A percentile compares a stretch with the other conserved stretches of the same genome.
These are phyloP conservation scores for Chlorella sp. DNA, from an alignment of 139 green algal species.

Conservation along the genomic window DNA sequence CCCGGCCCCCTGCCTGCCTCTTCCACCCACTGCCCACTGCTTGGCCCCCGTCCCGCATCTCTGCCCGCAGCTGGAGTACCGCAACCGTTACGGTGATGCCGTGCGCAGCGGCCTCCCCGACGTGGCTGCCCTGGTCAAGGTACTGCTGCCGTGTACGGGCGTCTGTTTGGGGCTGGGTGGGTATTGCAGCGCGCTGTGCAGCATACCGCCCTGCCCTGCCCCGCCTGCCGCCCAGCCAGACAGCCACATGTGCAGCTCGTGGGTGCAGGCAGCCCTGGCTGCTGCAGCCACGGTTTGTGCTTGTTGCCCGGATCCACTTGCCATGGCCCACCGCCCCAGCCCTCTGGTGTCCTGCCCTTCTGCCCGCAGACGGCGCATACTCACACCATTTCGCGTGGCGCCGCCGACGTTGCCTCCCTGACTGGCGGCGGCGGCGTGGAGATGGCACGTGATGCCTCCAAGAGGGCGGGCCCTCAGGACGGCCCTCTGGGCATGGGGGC, in stretches of 20 bases:
- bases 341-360: not conserved
- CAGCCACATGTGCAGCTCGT: not conserved
- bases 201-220: no score
- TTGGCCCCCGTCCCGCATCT: not conserved
- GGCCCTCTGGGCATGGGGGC: conserved; percentile 27
- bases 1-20: not conserved
- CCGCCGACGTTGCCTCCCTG: not conserved
- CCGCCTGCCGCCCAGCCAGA: no score
- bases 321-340: not conserved
- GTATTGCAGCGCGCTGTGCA: not conserved
- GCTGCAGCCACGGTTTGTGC: not conserved
- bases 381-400: conserved; percentile 3
- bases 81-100: conserved; percentile 9
- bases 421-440: not conserved
- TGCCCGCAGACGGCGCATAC: conserved; percentile 18
- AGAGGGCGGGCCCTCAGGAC: not conserved
- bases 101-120: conserved; percentile 13
- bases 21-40: not conserved
- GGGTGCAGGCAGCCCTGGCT: not conserved
- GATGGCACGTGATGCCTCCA: not conserved
- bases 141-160: not conserved
- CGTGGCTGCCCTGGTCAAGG: conserved; percentile 19
- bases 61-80: conserved; percentile 28
- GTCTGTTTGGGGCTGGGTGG: not conserved
- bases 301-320: not conserved